Percentiles rank a stretch among this genome's conserved stretches.
Conservation (phyloP, 1,284 basidiomycete species). For the Earliella scabrosa region DNA sequence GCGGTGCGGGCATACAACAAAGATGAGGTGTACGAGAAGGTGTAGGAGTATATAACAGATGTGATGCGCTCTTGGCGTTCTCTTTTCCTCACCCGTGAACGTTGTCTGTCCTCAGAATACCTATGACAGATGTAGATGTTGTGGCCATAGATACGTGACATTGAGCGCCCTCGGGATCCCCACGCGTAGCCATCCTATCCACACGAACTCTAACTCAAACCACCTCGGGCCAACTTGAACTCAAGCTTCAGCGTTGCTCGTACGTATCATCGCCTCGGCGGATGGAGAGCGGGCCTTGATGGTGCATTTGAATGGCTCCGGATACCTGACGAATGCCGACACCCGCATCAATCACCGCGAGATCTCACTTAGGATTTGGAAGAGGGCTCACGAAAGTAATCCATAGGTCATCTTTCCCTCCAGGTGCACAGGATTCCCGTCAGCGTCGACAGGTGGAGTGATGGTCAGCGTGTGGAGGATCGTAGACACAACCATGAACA, state of each 20-base stretch:
- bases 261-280: conserved; percentile 50
- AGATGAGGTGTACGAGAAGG: no score
- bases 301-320: conserved; percentile 61
- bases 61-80: no score
- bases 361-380: not conserved
- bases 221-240: no score
- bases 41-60: no score
- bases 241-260: not conserved
- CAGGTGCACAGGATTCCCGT: not conserved
- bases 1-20: no score
- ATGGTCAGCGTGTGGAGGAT: conserved; percentile 11
- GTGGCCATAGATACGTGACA: no score
- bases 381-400: conserved; percentile 6
- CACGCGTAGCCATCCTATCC: no score
- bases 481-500: conserved; percentile 10
- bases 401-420: conserved; percentile 9
- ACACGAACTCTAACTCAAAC: no score
- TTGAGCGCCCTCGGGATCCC: no score
- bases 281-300: conserved; percentile 62
- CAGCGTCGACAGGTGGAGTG: not conserved
- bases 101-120: no score
- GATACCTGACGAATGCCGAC: conserved; percentile 48
- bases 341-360: not conserved
- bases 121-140: no score
- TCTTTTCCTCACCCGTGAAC: no score